phyloP scores from a whole-genome alignment of 78 protist species.

The Dictyostelium intermedium region DNA sequence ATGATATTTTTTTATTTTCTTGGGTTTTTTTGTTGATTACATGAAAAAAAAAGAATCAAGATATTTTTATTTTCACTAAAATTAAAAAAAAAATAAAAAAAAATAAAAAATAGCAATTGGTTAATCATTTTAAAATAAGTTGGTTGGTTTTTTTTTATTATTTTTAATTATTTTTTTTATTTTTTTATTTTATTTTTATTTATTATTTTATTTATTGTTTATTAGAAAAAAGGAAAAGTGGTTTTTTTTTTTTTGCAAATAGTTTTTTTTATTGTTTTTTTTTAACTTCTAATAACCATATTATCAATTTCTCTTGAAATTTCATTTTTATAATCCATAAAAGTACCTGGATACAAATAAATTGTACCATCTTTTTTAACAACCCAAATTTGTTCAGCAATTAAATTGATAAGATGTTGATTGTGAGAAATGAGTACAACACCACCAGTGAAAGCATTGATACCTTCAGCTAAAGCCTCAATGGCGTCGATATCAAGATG shows the following conservation, averaged over 20 bases:
- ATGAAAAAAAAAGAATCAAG: too few species aligned
- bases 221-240: too few species aligned
- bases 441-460: constrained; percentile 91
- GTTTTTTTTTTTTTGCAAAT: background rate
- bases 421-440: constrained; percentile 93
- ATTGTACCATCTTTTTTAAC: constrained; percentile 74
- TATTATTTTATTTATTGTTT: too few species aligned
- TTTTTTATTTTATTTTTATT: too few species aligned
- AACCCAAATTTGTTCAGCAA: constrained; percentile 84
- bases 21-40: too few species aligned
- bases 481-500: constrained; percentile 91
- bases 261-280: background rate
- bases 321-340: constrained; percentile 79
- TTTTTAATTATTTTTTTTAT: too few species aligned
- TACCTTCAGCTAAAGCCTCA: constrained; percentile 90
- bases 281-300: constrained; percentile 46
- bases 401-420: constrained; percentile 73
- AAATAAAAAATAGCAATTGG: too few species aligned
- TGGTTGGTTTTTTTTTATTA: too few species aligned
- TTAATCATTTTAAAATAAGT: too few species aligned
- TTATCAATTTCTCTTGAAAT: constrained; percentile 69
- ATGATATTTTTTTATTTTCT: too few species aligned
- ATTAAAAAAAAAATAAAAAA: too few species aligned
- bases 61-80: too few species aligned
- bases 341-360: constrained; percentile 69